Evolutionary conservation across 1,139 yeast genomes (phyloP), one percentile per base, ranked within the genome.

Genomic region (Yamadazyma pseudoaaseri): DNA sequence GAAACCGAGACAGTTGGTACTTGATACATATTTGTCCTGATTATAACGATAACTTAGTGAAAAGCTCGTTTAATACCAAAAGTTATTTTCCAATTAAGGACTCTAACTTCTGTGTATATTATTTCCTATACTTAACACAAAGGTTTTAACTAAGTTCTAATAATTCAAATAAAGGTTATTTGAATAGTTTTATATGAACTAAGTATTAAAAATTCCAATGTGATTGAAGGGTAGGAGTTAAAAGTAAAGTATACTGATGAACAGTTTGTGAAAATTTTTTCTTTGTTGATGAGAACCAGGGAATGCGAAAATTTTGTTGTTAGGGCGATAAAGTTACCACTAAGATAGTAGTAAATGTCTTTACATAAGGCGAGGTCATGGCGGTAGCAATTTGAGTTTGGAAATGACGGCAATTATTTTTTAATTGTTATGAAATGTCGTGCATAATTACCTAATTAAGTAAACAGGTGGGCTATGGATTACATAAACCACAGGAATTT

Each of bases 11-110:
- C 9, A 12, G 22, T 22, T 27, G 22, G 27, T 17, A 29, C 27
- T 20, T 34, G 37, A 25, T 29, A 33, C 36, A 32, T 20, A 16
- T 30, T 12, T 22, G 22, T 20, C 24, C 16, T 31, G 30, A 11
- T 18, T 30, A 31, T 33, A 48, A 58, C 68, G 69, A 63, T 38
- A 44, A 60, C 71, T 65, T 65, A 65, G 51, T 58, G 52, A 65
- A 65, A 63, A 65, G 71, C 62, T 65, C 70, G 41, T 34, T 21
- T 13, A 18, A 11, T 11, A 15, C 26, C 7, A 11, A 14, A 9
- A 22, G 27, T 29, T 29, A 29, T 22, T 23, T 29, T 29, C 32
- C 32, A 29, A 24, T 23, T 4, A 29, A 29, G 32, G 32, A 29
- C 32, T 29, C 32, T 24, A 29, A 29, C 27, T 12, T n/a, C 6